phyloP scores from a whole-genome alignment of 1,284 basidiomycete genomes.

The Boletus austroedulis region DNA sequence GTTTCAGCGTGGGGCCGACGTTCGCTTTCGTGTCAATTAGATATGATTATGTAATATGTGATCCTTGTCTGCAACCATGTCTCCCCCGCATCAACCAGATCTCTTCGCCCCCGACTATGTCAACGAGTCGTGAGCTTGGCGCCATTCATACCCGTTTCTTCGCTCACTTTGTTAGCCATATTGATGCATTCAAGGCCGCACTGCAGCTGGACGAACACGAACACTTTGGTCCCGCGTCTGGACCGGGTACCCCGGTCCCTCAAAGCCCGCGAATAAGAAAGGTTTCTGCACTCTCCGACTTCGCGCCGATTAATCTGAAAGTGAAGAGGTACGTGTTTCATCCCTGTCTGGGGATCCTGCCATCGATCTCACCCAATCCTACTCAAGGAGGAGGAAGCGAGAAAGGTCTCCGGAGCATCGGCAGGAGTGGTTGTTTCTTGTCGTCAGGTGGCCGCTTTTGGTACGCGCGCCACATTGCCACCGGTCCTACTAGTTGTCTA shows the following conservation, averaged over 20 bases:
- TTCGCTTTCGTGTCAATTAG: neutral
- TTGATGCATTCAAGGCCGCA: constrained; percentile 68
- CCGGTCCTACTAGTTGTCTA: neutral
- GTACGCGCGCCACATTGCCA: constrained; percentile 49
- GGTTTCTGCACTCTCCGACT: constrained; percentile 87
- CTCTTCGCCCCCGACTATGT: constrained; percentile 55
- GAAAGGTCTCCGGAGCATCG: constrained; percentile 47
- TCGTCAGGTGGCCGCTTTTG: constrained; percentile 86
- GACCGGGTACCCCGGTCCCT: constrained; percentile 30
- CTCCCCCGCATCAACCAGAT: constrained; percentile 1
- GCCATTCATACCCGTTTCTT: neutral
- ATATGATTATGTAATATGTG: constrained; percentile 25
- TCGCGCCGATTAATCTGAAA: constrained; percentile 85
- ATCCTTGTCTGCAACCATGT: constrained; percentile 17
- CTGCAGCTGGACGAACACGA: constrained; percentile 60
- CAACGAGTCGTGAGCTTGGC: constrained; percentile 60
- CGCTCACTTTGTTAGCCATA: constrained; percentile 50
- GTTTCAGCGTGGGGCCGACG: too few relatives aligned
- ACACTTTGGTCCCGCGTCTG: constrained; percentile 38
- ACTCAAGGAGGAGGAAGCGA: constrained; percentile 48
- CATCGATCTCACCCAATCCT: constrained; percentile 6
- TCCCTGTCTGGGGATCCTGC: neutral
- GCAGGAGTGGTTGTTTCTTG: constrained; percentile 77
- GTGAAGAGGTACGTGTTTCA: constrained; percentile 57
- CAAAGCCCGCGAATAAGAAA: constrained; percentile 54